A percentile compares a stretch with the other conserved stretches of the same genome.
phyloP scores from a whole-genome alignment of 768 basidiomycete genomes.

The Suillus subalutaceus region DNA sequence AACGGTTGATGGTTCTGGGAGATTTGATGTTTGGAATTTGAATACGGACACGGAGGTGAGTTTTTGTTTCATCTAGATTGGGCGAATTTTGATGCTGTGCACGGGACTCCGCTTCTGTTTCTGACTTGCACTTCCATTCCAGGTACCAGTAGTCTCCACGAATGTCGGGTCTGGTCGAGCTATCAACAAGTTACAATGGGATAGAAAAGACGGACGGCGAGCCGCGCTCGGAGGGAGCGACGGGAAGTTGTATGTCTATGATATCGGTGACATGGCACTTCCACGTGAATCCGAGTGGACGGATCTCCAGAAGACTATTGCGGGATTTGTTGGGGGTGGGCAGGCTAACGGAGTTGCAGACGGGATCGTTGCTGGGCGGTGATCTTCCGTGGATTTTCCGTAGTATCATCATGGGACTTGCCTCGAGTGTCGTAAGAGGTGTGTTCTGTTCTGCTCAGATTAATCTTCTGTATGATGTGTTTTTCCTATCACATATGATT shows the following conservation, averaged over 20 bases:
- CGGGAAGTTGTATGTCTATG: slow-evolving; percentile 91
- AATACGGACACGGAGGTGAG: slow-evolving; percentile 93
- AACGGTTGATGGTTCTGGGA: slow-evolving; percentile 91
- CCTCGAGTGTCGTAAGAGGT: slow-evolving; percentile 2
- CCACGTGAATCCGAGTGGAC: slow-evolving; percentile 93
- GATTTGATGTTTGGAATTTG: slow-evolving; percentile 97
- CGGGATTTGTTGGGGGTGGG: slow-evolving; percentile 62
- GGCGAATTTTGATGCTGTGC: neutral
- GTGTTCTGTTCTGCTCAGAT: neutral
- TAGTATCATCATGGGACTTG: neutral
- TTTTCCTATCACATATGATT: neutral
- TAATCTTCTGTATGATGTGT: neutral
- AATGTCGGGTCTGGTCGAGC: slow-evolving; percentile 77
- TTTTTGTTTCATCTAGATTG: neutral
- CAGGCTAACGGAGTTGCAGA: slow-evolving; percentile 39
- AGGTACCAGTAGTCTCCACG: slow-evolving; percentile 94
- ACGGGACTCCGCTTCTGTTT: slow-evolving; percentile 1
- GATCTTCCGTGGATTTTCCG: neutral
- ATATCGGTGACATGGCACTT: slow-evolving; percentile 88
- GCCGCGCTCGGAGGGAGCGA: slow-evolving; percentile 92
- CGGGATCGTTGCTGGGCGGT: slow-evolving; percentile 39
- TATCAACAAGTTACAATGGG: slow-evolving; percentile 96
- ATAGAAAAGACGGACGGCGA: slow-evolving; percentile 87
- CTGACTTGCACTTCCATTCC: slow-evolving; percentile 3
- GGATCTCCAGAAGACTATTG: slow-evolving; percentile 85